These are phyloP conservation scores for Takakia lepidozioides DNA, from an alignment of 225 moss, liverwort and hornwort genomes.

Conservation along the genomic window DNA sequence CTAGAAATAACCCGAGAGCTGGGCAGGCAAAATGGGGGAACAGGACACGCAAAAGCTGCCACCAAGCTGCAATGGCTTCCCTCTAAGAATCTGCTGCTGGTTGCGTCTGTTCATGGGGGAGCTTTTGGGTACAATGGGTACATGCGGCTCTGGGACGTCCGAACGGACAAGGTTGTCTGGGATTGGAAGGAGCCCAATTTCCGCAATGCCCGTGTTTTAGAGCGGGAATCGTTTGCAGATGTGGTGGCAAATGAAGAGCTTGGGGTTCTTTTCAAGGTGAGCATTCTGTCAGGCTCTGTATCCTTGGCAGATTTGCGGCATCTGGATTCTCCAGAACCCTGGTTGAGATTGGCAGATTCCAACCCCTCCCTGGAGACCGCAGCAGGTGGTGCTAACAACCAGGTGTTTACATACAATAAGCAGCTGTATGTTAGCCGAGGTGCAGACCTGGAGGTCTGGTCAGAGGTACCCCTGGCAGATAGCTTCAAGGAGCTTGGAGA, in stretches of 20 bases:
- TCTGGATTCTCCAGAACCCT: conserved; percentile 59
- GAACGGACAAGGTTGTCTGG: conserved; percentile 53
- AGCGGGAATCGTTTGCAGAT: conserved; percentile 71
- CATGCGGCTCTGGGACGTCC: conserved; percentile 76
- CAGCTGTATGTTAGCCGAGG: conserved; percentile 71
- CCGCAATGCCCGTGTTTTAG: conserved; percentile 42
- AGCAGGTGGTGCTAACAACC: conserved; percentile 42
- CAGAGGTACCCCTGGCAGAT: conserved; percentile 71
- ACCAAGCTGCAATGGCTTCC: conserved; percentile 85
- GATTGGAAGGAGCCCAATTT: conserved; percentile 91
- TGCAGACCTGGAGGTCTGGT: conserved; percentile 82
- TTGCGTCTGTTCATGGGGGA: conserved; percentile 70
- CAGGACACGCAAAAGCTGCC: conserved; percentile 61
- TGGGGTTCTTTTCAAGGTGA: conserved; percentile 64
- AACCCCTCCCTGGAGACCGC: conserved; percentile 28
- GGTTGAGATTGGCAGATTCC: conserved; percentile 64
- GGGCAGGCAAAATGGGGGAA: conserved; percentile 66
- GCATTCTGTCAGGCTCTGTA: conserved; percentile 61
- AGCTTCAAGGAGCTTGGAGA: conserved; percentile 52
- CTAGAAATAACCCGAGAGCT: conserved; percentile 45
- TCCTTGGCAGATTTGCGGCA: conserved; percentile 72
- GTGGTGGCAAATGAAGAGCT: conserved; percentile 63
- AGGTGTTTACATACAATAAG: conserved; percentile 56
- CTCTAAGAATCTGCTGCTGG: conserved; percentile 38
- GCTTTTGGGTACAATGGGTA: conserved; percentile 89